Base-by-base conservation (phyloP, 2,329 filamentous ascomycete genomes). In the Hirsutella rhossiliensis region DNA sequence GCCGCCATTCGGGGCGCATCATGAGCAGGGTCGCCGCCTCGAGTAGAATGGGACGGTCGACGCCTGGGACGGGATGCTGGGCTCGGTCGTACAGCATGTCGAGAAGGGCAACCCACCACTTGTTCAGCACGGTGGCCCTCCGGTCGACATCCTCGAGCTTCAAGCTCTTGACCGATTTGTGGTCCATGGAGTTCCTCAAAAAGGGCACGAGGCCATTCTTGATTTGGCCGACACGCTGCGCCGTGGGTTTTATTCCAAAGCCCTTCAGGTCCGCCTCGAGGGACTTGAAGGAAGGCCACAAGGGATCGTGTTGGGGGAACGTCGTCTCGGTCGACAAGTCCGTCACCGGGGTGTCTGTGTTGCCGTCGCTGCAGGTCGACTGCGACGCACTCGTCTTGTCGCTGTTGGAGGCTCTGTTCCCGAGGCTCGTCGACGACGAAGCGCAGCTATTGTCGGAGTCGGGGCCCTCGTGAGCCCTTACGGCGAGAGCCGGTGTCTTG, bases 1-100 rank as follows among this genome's bases (percentile, higher is more conserved):
- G 72, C 48, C 86, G 79, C 89, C 89, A 96, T 64, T 96, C 89
- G 0, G 83, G 80, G 40, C 89, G 77, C 62, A 84, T 83, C 88
- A 95, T 94, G 57, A 96, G 79, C 43, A 83, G 77, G 41, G 82
- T 80, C 19, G 85, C 74, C 5, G 80, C 84, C 56, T 95, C 88
- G 29, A 94, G 73, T 38, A 94, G 78, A 3, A 80, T 75, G 1
- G 87, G 86, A 29, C 87, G 74, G 56, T 95, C 89, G n/a, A 87
- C 82, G 11, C 86, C 86, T 1, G 87, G 80, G 13, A 95, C 80
- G 3, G 84, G 82, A 54, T 87, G 83, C 41, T 71, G 62, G 45
- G 64, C 51, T 6, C 76, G 75, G 29, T 83, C 84, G 51, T 88
- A 81, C 20, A 95, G 74, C 69, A 94, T 79, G 47, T 92, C 87